Evolutionary conservation across 495 filamentous ascomycete species (phyloP).

Genomic region (Xylaria flabelliformis): DNA sequence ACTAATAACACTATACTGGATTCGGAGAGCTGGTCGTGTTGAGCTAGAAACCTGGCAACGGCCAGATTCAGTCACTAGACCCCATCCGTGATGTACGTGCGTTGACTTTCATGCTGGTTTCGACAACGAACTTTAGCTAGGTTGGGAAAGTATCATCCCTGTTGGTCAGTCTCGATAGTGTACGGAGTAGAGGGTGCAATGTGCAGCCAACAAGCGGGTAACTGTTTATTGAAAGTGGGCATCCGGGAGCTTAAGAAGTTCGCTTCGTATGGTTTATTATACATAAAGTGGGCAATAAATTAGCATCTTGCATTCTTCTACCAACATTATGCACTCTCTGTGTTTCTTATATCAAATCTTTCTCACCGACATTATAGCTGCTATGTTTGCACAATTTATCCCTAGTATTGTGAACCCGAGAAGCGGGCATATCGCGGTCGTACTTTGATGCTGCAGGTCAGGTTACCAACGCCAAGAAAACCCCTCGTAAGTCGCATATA

Average conservation of each 20-base stretch:
- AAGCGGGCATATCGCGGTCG: conserved; percentile 21
- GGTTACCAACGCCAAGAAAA: not conserved
- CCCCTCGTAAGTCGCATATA: not conserved
- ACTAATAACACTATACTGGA: conserved; percentile 6
- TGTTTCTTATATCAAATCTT: not conserved
- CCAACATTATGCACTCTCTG: not conserved
- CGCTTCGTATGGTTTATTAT: not conserved
- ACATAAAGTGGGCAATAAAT: not conserved
- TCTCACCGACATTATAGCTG: not conserved
- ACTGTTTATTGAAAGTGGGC: not conserved
- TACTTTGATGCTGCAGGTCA: not conserved
- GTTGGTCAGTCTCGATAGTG: not conserved
- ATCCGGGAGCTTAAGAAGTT: not conserved
- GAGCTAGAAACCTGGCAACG: not conserved
- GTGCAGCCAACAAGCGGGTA: conserved; percentile 6
- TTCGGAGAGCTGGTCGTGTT: conserved; percentile 4
- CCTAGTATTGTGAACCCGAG: not conserved
- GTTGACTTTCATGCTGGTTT: not conserved
- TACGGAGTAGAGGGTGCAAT: not conserved
- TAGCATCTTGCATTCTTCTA: not conserved
- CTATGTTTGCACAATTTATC: not conserved
- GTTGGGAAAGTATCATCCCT: not conserved
- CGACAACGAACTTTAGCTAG: not conserved
- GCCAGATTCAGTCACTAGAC: conserved; percentile 5
- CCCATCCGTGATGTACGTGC: conserved; percentile 2